A percentile compares a stretch with the other conserved stretches of the same genome.
These are phyloP conservation scores for Penicillium taxi DNA, from an alignment of 495 filamentous ascomycete genomes.

Conservation along the genomic window DNA sequence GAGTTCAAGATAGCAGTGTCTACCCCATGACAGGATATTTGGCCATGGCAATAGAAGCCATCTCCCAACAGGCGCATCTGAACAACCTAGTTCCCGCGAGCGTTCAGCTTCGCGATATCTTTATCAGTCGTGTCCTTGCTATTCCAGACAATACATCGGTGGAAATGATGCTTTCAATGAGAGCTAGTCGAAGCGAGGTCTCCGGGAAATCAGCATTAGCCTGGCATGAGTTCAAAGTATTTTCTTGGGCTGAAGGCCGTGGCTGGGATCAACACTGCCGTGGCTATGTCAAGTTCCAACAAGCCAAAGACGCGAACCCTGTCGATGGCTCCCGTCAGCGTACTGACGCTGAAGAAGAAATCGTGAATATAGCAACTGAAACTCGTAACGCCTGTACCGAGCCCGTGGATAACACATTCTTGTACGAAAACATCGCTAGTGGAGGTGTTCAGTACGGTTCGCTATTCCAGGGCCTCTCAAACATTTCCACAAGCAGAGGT, in stretches of 20 bases:
- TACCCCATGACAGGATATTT: constrained; percentile 47
- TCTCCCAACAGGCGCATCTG: constrained; percentile 32
- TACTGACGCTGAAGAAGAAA: neutral
- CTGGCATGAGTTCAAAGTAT: constrained; percentile 40
- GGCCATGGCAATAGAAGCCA: constrained; percentile 45
- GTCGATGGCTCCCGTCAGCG: constrained; percentile 16
- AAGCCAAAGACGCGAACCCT: constrained; percentile 22
- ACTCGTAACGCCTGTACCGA: constrained; percentile 8
- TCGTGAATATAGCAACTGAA: neutral
- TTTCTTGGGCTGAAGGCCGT: constrained; percentile 25
- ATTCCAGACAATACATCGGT: constrained; percentile 28
- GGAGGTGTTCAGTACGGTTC: constrained; percentile 34
- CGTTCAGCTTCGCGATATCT: constrained; percentile 29
- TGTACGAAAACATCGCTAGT: constrained; percentile 19
- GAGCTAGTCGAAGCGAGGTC: constrained; percentile 15
- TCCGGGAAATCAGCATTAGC: constrained; percentile 21
- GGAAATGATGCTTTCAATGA: constrained; percentile 23
- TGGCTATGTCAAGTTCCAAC: constrained; percentile 26
- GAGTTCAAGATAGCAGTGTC: constrained; percentile 34
- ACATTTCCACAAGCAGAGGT: constrained; percentile 13
- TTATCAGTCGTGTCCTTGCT: constrained; percentile 33
- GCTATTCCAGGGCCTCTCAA: constrained; percentile 22
- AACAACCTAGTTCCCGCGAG: constrained; percentile 16
- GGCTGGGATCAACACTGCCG: constrained; percentile 38
- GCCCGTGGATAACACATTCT: constrained; percentile 6